Evolutionary conservation across 1,284 basidiomycete genomes (phyloP), one percentile per base, ranked within the genome.

Genomic region (Apiotrichum gracile): DNA sequence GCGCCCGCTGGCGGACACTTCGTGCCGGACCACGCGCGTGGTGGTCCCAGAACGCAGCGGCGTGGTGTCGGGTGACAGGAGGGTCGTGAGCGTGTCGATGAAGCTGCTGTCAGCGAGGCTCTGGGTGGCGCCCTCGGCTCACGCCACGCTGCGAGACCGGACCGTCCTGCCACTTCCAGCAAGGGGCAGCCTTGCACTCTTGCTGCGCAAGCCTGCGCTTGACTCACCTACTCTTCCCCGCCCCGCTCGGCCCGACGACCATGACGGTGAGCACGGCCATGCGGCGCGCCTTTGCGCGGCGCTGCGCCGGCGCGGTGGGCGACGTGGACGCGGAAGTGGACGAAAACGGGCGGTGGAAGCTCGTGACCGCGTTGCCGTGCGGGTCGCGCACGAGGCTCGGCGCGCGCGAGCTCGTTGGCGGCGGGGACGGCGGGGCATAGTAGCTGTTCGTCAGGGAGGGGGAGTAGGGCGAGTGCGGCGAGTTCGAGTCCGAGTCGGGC

Each of bases 151-250:
- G n/a, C n/a, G n/a, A n/a, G n/a, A n/a, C n/a, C n/a, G n/a, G n/a
- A n/a, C n/a, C n/a, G n/a, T n/a, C n/a, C n/a, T n/a, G n/a, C n/a
- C n/a, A n/a, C n/a, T n/a, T n/a, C n/a, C n/a, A n/a, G n/a, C n/a
- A n/a, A n/a, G n/a, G n/a, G n/a, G n/a, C n/a, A n/a, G n/a, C n/a
- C n/a, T n/a, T n/a, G n/a, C n/a, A n/a, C n/a, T n/a, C n/a, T n/a
- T n/a, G n/a, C n/a, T n/a, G n/a, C n/a, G n/a, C n/a, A n/a, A n/a
- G n/a, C n/a, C n/a, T n/a, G n/a, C n/a, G n/a, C n/a, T n/a, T n/a
- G n/a, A 54, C 54, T 43, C 39, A 70, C 71, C 68, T 68, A 0
- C 68, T 70, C 59, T 73, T 73, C 16, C 71, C 71, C 1, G 61
- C 55, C 5, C 61, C 62, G 37, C 61, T 66, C 4, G 68, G 64